phyloP scores from a whole-genome alignment of 1,139 yeast genomes.

The Saccharomyces hybrid region DNA sequence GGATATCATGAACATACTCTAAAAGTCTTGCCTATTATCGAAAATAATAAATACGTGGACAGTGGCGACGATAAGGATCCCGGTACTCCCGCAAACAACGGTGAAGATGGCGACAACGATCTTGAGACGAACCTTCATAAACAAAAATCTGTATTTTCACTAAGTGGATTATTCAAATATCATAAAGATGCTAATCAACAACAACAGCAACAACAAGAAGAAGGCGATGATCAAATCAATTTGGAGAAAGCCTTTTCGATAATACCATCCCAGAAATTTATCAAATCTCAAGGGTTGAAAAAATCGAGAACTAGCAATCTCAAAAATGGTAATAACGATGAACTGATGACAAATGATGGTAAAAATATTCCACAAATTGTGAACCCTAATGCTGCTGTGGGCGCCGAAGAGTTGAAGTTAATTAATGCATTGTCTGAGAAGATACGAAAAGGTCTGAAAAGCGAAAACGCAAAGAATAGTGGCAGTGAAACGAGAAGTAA shows the following conservation, averaged over 20 bases:
- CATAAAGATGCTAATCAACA: slow-evolving; percentile 20
- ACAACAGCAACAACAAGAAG: slow-evolving; percentile 1
- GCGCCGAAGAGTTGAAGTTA: slow-evolving; percentile 45
- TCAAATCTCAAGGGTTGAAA: slow-evolving; percentile 1
- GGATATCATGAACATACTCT: slow-evolving; percentile 30
- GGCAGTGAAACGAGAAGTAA: slow-evolving; percentile 9
- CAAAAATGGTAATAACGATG: slow-evolving; percentile 9
- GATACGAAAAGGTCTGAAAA: slow-evolving; percentile 26
- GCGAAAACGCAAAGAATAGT: slow-evolving; percentile 15
- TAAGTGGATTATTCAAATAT: slow-evolving; percentile 27
- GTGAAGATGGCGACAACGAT: slow-evolving; percentile 3
- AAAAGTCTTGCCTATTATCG: slow-evolving; percentile 21
- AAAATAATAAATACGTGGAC: slow-evolving; percentile 6
- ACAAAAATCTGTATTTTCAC: slow-evolving; percentile 23
- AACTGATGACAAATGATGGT: slow-evolving; percentile 25
- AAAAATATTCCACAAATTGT: slow-evolving; percentile 33
- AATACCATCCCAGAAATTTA: slow-evolving; percentile 15
- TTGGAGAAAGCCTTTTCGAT: slow-evolving; percentile 26
- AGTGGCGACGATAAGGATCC: background rate
- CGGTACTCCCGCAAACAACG: background rate
- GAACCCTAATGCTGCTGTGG: slow-evolving; percentile 45
- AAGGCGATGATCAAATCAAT: slow-evolving; percentile 4
- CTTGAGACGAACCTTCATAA: slow-evolving; percentile 8
- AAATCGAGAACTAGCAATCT: slow-evolving; percentile 1
- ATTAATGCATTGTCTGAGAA: slow-evolving; percentile 44